Evolutionary conservation across 148 eudicot genomes (phyloP).

Genomic region (Amaranthus cruentus): DNA sequence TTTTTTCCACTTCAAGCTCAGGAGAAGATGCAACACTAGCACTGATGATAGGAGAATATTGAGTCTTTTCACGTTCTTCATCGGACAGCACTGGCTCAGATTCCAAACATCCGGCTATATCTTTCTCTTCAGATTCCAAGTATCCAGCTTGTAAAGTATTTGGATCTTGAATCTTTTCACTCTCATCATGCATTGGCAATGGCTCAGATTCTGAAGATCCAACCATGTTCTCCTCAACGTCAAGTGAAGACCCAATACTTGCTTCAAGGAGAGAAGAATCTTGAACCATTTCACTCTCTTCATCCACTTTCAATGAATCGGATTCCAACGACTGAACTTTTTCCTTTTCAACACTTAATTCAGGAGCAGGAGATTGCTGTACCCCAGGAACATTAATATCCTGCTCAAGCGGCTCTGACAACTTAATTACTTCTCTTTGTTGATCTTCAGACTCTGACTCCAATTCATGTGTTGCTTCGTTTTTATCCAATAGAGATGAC

Average conservation of each 20-base stretch:
- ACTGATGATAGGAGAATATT: neutral
- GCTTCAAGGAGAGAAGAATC: neutral
- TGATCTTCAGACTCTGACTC: too few species aligned
- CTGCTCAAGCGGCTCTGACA: too few species aligned
- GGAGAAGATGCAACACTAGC: neutral
- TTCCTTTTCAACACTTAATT: too few species aligned
- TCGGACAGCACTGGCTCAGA: conserved; percentile 8
- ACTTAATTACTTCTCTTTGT: too few species aligned
- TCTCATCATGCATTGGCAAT: conserved; percentile 6
- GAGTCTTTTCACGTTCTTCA: neutral
- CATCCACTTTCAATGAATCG: too few species aligned
- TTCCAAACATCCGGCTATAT: neutral
- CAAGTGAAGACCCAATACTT: neutral
- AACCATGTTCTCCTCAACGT: conserved; percentile 5
- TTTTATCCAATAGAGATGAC: neutral
- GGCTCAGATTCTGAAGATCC: conserved; percentile 12
- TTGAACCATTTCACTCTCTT: neutral
- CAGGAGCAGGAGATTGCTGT: too few species aligned
- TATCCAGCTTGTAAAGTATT: neutral
- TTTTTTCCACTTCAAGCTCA: conserved; percentile 4
- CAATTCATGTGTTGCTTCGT: too few species aligned
- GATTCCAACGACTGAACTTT: too few species aligned
- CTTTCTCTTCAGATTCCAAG: conserved; percentile 8
- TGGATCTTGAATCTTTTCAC: conserved; percentile 7
- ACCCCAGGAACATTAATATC: too few species aligned